A percentile compares a stretch with the other conserved stretches of the same genome.
These are phyloP conservation scores for Calvatia gigantea DNA, from an alignment of 768 basidiomycete genomes.

Conservation along the genomic window DNA sequence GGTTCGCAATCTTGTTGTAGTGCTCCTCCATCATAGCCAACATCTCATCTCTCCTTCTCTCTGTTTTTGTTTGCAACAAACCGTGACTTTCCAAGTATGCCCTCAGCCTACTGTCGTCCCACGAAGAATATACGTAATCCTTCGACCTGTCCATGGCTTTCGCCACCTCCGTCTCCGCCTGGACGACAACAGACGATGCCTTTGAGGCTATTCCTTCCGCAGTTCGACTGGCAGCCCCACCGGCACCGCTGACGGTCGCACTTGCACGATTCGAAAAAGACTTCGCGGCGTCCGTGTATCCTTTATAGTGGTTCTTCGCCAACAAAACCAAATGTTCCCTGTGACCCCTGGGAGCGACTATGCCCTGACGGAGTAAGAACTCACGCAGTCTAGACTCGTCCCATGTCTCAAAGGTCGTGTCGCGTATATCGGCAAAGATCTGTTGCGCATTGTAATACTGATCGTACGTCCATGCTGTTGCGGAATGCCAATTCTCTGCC, in stretches of 20 bases:
- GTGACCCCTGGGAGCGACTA: conserved; percentile 77
- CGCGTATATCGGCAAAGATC: conserved; percentile 55
- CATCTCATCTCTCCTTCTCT: conserved; percentile 65
- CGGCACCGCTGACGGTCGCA: conserved; percentile 38
- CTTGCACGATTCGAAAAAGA: conserved; percentile 50
- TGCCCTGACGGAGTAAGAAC: conserved; percentile 83
- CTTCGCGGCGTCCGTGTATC: conserved; percentile 58
- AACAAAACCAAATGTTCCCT: conserved; percentile 76
- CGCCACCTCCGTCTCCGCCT: conserved; percentile 49
- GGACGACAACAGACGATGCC: conserved; percentile 27
- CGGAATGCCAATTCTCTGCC: conserved; percentile 57
- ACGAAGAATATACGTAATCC: conserved; percentile 87
- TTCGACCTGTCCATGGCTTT: conserved; percentile 64
- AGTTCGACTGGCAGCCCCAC: conserved; percentile 36
- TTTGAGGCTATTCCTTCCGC: conserved; percentile 32
- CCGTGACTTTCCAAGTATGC: conserved; percentile 74
- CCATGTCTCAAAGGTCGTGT: conserved; percentile 74
- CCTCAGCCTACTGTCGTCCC: conserved; percentile 78
- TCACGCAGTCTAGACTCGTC: conserved; percentile 78
- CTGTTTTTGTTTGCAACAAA: conserved; percentile 55
- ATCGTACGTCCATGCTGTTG: conserved; percentile 55
- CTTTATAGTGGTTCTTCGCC: conserved; percentile 67
- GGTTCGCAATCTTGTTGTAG: conserved; percentile 58
- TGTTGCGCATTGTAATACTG: conserved; percentile 64
- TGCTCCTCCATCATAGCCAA: conserved; percentile 63